phyloP scores from a whole-genome alignment of 2,329 filamentous ascomycete genomes.

The Xylaria hypoxylon region DNA sequence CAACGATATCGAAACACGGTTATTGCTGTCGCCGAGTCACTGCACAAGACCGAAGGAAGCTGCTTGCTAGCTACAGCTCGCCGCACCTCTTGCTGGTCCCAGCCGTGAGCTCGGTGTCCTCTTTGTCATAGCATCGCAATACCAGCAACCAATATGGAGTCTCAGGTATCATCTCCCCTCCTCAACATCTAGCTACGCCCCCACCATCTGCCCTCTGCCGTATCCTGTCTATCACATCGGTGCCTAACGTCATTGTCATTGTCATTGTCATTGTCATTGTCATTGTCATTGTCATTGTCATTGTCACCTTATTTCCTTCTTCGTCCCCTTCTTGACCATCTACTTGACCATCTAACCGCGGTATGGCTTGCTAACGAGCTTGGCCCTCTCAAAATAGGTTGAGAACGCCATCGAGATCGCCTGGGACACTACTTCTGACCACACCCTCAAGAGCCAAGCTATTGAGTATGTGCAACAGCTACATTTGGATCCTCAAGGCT shows the following conservation, averaged over 20 bases:
- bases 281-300: too few species aligned
- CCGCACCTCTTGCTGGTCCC: conserved; percentile 30
- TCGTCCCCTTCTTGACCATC: too few species aligned
- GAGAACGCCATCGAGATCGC: conserved; percentile 96
- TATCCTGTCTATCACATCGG: conserved; percentile 6
- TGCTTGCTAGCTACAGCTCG: conserved; percentile 22
- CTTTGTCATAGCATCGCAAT: conserved; percentile 45
- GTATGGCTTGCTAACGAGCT: conserved; percentile 33
- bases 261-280: too few species aligned
- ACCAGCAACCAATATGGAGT: conserved; percentile 57
- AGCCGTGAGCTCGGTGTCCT: conserved; percentile 46
- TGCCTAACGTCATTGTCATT: conserved; percentile 24
- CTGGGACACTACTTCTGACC: conserved; percentile 82
- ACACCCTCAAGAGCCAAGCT: conserved; percentile 81
- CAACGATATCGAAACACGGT: conserved; percentile 8
- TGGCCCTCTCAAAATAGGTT: conserved; percentile 66
- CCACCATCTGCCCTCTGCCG: conserved; percentile 42
- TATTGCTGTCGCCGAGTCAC: conserved; percentile 14
- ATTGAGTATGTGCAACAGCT: conserved; percentile 84
- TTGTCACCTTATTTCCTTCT: too few species aligned
- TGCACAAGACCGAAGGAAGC: conserved; percentile 15
- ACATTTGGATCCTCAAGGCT: conserved; percentile 83
- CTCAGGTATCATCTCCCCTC: conserved; percentile 56
- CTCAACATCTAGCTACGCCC: conserved; percentile 19
- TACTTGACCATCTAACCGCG: background rate